A percentile compares a stretch with the other conserved stretches of the same genome.
phyloP scores from a whole-genome alignment of 1,139 yeast species.

The Hansenula anomala region DNA sequence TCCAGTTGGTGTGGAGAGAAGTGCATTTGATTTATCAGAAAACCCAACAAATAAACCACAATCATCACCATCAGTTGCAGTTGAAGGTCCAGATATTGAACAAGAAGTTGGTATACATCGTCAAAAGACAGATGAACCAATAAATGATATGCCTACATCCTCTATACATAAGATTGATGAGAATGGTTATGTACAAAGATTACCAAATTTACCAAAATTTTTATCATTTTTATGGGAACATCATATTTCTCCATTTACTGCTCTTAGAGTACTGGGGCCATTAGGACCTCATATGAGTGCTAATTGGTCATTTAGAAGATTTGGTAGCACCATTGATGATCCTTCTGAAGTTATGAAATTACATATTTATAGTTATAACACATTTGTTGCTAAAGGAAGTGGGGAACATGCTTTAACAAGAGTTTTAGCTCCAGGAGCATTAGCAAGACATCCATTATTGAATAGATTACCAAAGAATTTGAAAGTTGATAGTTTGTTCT shows the following conservation, averaged over 20 bases:
- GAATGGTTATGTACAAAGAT: slow-evolving; percentile 22
- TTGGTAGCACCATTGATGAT: slow-evolving; percentile 27
- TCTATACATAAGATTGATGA: slow-evolving; percentile 20
- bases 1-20: slow-evolving; percentile 88
- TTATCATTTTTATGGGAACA: slow-evolving; percentile 22
- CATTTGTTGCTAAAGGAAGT: slow-evolving; percentile 55
- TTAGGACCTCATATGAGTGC: slow-evolving; percentile 54
- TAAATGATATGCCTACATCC: slow-evolving; percentile 11
- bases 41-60: neutral
- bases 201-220: slow-evolving; percentile 17
- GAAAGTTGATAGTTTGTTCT: slow-evolving; percentile 46
- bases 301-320: slow-evolving; percentile 48
- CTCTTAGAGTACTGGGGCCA: slow-evolving; percentile 52
- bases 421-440: slow-evolving; percentile 67
- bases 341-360: slow-evolving; percentile 22
- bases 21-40: slow-evolving; percentile 43
- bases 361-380: slow-evolving; percentile 55
- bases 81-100: slow-evolving; percentile 33
- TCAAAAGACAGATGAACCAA: slow-evolving; percentile 14
- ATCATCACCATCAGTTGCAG: slow-evolving; percentile 1
- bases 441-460: slow-evolving; percentile 69
- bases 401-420: slow-evolving; percentile 65
- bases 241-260: slow-evolving; percentile 37
- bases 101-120: slow-evolving; percentile 28
- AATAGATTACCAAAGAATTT: slow-evolving; percentile 52